These are phyloP conservation scores for Kalaharituber pfeilii DNA, from an alignment of 2,329 filamentous ascomycete species.

Conservation along the genomic window DNA sequence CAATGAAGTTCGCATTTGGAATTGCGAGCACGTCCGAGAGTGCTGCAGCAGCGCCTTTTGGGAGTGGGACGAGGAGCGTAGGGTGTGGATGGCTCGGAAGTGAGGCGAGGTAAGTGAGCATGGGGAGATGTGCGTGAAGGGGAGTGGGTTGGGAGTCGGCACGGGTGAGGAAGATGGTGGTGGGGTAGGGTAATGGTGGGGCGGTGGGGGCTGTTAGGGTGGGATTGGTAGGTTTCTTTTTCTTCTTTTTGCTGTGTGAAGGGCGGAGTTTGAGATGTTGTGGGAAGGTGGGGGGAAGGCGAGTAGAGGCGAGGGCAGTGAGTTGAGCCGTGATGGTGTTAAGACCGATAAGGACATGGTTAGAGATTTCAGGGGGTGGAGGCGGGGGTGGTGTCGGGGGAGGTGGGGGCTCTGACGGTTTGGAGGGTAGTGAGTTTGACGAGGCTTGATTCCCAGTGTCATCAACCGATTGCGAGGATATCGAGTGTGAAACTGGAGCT, in stretches of 20 bases:
- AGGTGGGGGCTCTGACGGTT: slow-evolving; percentile 11
- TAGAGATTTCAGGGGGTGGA: slow-evolving; percentile 37
- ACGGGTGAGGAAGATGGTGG: slow-evolving; percentile 41
- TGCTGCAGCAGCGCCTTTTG: slow-evolving; percentile 40
- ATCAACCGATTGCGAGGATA: neutral
- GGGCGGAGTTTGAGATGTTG: neutral
- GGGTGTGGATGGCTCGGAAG: slow-evolving; percentile 24
- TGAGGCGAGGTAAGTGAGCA: slow-evolving; percentile 37
- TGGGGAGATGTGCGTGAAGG: slow-evolving; percentile 44
- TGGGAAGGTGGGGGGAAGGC: neutral
- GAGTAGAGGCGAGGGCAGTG: slow-evolving; percentile 27
- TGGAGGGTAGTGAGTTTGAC: slow-evolving; percentile 11
- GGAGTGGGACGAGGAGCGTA: slow-evolving; percentile 45
- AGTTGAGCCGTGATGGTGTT: slow-evolving; percentile 45
- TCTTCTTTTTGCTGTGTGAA: neutral
- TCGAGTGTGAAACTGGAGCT: neutral
- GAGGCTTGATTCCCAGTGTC: neutral
- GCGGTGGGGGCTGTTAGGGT: slow-evolving; percentile 20
- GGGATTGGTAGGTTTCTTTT: neutral
- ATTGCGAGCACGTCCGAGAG: slow-evolving; percentile 42
- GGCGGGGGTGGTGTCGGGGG: slow-evolving; percentile 20
- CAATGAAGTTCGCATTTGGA: slow-evolving; percentile 48
- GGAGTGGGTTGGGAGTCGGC: slow-evolving; percentile 38
- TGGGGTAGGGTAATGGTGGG: neutral
- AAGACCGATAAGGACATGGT: slow-evolving; percentile 46